Conservation (phyloP, 768 basidiomycete species). For the Pulveroboletus sp. region DNA sequence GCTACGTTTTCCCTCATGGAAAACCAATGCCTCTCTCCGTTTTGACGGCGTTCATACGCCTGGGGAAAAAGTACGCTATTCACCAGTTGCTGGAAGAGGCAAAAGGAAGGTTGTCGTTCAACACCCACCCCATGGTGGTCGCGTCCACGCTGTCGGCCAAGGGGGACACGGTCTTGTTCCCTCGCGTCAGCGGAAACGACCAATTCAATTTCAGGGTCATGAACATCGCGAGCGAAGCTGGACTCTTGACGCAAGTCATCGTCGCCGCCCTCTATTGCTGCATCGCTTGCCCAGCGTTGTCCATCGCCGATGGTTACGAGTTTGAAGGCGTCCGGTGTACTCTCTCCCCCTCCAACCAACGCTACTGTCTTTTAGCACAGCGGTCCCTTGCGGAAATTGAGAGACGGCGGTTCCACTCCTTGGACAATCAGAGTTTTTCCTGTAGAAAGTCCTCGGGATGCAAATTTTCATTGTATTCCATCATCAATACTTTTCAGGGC, state of each 20-base stretch:
- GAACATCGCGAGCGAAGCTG: slow-evolving; percentile 13
- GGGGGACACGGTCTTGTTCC: not conserved
- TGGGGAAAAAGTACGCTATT: slow-evolving; percentile 16
- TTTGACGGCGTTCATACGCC: slow-evolving; percentile 9
- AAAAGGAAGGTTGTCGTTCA: slow-evolving; percentile 1
- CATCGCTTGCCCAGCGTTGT: slow-evolving; percentile 2
- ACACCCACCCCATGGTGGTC: not conserved
- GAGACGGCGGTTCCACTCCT: not conserved
- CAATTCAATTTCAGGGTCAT: slow-evolving; percentile 12
- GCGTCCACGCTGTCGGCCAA: not conserved
- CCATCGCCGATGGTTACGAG: slow-evolving; percentile 10
- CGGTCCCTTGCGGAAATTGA: not conserved
- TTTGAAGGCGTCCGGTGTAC: not conserved
- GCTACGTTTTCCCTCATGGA: slow-evolving; percentile 3
- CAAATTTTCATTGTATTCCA: not conserved
- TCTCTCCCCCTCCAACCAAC: not conserved
- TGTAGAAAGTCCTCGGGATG: not conserved
- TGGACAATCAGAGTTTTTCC: not conserved
- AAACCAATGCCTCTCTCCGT: slow-evolving; percentile 9
- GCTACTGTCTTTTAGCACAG: slow-evolving; percentile 2
- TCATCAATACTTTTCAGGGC: not conserved
- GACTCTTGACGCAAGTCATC: not conserved
- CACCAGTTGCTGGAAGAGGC: slow-evolving; percentile 11
- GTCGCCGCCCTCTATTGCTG: slow-evolving; percentile 4
- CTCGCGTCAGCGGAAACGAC: slow-evolving; percentile 6